Conservation (phyloP, 83 land plant genomes). For the Isoetes engelmannii region DNA sequence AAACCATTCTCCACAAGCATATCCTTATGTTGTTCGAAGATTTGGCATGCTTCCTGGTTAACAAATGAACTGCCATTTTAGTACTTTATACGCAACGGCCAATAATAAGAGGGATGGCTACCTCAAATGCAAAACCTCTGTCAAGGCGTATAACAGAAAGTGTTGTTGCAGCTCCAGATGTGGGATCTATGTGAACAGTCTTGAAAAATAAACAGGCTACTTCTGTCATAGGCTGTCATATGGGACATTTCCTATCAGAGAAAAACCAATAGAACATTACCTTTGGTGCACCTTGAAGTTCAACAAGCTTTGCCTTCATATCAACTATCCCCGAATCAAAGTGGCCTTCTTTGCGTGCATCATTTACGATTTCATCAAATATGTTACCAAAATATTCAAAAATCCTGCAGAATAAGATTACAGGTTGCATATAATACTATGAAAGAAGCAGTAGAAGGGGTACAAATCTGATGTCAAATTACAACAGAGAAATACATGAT, state of each 20-base stretch:
- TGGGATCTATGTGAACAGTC: slow-evolving; percentile 81
- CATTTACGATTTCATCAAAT: slow-evolving; percentile 62
- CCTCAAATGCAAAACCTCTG: slow-evolving; percentile 91
- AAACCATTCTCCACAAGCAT: slow-evolving; percentile 57
- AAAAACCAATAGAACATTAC: slow-evolving; percentile 22
- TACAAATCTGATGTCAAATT: no score
- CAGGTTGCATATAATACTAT: no score
- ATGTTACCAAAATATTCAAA: slow-evolving; percentile 83
- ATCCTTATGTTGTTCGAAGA: slow-evolving; percentile 49
- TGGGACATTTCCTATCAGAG: no score
- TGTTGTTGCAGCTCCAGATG: slow-evolving; percentile 90
- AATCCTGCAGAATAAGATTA: slow-evolving; percentile 51
- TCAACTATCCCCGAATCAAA: slow-evolving; percentile 95
- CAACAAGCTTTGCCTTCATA: slow-evolving; percentile 69
- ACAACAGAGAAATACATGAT: no score
- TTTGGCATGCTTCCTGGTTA: slow-evolving; percentile 50
- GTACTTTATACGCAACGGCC: no score
- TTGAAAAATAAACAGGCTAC: slow-evolving; percentile 21
- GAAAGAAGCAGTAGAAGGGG: no score
- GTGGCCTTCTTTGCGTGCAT: slow-evolving; percentile 88
- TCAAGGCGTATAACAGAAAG: slow-evolving; percentile 63
- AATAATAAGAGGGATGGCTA: no score
- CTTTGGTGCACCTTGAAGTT: slow-evolving; percentile 69
- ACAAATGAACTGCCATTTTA: no score
- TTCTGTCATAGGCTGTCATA: no score